Conservation (phyloP, 192 early-diverging fungal genomes). For the Oehlia diaphana region DNA sequence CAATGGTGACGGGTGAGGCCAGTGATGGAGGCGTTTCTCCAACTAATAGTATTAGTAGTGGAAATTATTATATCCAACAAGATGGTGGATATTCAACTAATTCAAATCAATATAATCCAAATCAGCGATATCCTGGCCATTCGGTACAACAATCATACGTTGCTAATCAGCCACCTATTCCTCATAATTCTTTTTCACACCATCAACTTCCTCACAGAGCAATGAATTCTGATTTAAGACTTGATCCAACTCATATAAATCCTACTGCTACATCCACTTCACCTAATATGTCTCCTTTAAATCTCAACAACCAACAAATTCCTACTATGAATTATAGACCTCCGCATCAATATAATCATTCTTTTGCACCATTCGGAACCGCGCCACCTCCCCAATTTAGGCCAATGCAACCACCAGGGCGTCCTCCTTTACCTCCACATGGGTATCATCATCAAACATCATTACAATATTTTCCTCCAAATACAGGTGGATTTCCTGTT, state of each 20-base stretch:
- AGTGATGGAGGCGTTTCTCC: not conserved
- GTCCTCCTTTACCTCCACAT: constrained; percentile 35
- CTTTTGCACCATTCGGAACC: too few relatives aligned
- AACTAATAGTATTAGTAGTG: not conserved
- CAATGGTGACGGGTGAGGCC: not conserved
- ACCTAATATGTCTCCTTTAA: too few relatives aligned
- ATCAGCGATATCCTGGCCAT: not conserved
- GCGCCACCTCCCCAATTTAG: constrained; percentile 22
- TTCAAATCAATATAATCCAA: not conserved
- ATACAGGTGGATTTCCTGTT: constrained; percentile 25
- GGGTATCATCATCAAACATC: constrained; percentile 27
- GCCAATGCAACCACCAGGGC: constrained; percentile 39
- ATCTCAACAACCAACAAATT: not conserved
- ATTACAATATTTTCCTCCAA: constrained; percentile 29
- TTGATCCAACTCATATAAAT: constrained; percentile 3
- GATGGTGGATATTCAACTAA: constrained; percentile 7
- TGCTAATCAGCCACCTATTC: not conserved
- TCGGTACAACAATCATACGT: not conserved
- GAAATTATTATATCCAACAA: constrained; percentile 10
- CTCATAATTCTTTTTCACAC: not conserved
- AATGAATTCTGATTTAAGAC: not conserved
- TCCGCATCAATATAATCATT: constrained; percentile 1
- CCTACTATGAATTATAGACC: not conserved
- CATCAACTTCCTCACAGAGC: not conserved
- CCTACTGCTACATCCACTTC: not conserved